These are phyloP conservation scores for Hippophae rhamnoides DNA, from an alignment of 306 rosid species.

Conservation along the genomic window DNA sequence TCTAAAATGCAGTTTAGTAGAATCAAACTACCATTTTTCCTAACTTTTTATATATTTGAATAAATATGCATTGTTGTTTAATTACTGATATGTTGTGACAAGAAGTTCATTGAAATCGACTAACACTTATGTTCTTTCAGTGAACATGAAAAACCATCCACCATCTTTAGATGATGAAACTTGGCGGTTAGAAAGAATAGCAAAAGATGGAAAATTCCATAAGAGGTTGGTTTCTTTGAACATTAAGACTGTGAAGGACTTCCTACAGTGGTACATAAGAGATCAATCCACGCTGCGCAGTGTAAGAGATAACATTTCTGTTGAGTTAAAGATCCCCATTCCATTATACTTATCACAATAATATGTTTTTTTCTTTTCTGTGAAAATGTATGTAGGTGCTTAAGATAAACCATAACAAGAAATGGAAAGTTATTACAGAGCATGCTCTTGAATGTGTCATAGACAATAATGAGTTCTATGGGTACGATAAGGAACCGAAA, in stretches of 20 bases:
- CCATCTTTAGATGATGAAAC: slow-evolving; percentile 41
- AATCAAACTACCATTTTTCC: no score
- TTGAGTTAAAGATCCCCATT: neutral
- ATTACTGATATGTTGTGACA: neutral
- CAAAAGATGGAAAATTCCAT: slow-evolving; percentile 32
- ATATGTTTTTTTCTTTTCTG: neutral
- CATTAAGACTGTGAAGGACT: slow-evolving; percentile 37
- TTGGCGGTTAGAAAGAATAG: slow-evolving; percentile 55
- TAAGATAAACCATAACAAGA: slow-evolving; percentile 19
- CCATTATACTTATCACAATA: slow-evolving; percentile 1
- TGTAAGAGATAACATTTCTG: slow-evolving; percentile 25
- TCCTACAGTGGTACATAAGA: slow-evolving; percentile 24
- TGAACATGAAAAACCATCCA: slow-evolving; percentile 44
- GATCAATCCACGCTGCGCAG: slow-evolving; percentile 22
- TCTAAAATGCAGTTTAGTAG: no score
- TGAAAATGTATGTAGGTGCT: slow-evolving; percentile 39
- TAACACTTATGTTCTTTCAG: slow-evolving; percentile 21
- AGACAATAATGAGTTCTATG: slow-evolving; percentile 21
- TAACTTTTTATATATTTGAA: no score
- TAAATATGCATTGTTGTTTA: neutral
- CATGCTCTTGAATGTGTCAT: slow-evolving; percentile 42
- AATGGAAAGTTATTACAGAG: slow-evolving; percentile 31
- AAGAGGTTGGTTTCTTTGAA: slow-evolving; percentile 11
- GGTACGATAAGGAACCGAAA: neutral
- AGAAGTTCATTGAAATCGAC: slow-evolving; percentile 11